Conservation (phyloP, 768 basidiomycete species). For the Termitomyces sp. region DNA sequence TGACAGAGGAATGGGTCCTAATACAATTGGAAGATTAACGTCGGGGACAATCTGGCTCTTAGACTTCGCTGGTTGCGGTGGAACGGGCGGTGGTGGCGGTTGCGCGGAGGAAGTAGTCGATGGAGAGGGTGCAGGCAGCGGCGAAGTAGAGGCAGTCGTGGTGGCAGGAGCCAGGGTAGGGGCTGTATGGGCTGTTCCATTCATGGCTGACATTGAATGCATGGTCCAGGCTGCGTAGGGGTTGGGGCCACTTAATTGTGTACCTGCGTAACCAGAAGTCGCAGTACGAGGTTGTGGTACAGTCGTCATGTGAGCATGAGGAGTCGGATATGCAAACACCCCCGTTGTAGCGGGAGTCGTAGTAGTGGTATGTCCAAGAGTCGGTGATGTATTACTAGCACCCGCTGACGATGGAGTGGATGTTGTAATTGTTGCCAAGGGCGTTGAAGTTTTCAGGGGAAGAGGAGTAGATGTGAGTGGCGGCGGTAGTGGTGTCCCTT, state of each 20-base stretch:
- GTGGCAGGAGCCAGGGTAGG: constrained; percentile 18
- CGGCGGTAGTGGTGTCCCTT: constrained; percentile 56
- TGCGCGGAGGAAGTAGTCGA: constrained; percentile 8
- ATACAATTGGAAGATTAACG: constrained; percentile 71
- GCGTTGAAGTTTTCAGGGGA: constrained; percentile 32
- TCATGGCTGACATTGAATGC: constrained; percentile 18
- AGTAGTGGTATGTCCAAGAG: constrained; percentile 15
- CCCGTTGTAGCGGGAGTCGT: constrained; percentile 29
- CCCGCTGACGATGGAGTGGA: constrained; percentile 17
- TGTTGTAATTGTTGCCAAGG: constrained; percentile 15
- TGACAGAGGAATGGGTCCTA: constrained; percentile 65
- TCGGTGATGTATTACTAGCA: constrained; percentile 14
- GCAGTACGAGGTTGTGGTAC: constrained; percentile 19
- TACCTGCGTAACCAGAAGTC: constrained; percentile 21
- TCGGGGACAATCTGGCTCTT: constrained; percentile 32
- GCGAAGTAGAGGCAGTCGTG: constrained; percentile 24
- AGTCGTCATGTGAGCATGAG: constrained; percentile 17
- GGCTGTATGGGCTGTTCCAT: constrained; percentile 10
- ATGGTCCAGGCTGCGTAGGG: constrained; percentile 35
- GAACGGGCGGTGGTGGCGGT: constrained; percentile 20
- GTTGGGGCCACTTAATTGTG: constrained; percentile 24
- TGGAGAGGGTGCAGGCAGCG: constrained; percentile 19
- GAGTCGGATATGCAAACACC: constrained; percentile 35
- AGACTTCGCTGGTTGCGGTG: constrained; percentile 10
- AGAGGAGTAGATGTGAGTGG: constrained; percentile 65